These are phyloP conservation scores for Mrakia frigida DNA, from an alignment of 768 basidiomycete species.

Conservation along the genomic window DNA sequence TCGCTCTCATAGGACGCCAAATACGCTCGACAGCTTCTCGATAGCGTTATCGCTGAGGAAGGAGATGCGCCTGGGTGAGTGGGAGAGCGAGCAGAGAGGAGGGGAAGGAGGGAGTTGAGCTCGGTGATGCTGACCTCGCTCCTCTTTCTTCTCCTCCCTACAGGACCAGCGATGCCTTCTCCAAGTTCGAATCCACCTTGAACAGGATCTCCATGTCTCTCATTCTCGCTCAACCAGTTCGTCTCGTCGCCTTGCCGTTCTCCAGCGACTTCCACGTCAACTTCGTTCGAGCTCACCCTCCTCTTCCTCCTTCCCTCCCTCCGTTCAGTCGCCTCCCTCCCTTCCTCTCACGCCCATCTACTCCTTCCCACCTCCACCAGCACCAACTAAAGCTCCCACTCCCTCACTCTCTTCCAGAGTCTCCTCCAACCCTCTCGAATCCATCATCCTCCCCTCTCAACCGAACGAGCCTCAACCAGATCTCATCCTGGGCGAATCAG, in stretches of 20 bases:
- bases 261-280: neutral
- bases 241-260: neutral
- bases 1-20: constrained; percentile 25
- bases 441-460: neutral
- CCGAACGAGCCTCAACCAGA: neutral
- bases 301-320: neutral
- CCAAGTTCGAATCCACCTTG: constrained; percentile 23
- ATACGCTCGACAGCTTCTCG: constrained; percentile 24
- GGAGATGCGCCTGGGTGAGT: constrained; percentile 13
- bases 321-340: neutral
- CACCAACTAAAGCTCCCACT: neutral
- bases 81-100: neutral
- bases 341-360: neutral
- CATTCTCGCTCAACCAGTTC: constrained; percentile 24
- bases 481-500: neutral
- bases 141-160: neutral
- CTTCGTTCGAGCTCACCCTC: constrained; percentile 6
- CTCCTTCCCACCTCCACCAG: constrained; percentile 12
- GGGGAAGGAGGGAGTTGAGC: neutral
- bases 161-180: constrained; percentile 15
- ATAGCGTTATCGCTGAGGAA: constrained; percentile 9
- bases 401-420: neutral
- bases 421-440: neutral
- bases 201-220: constrained; percentile 31
- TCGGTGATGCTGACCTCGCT: neutral